Evolutionary conservation across 2,329 filamentous ascomycete species (phyloP).

Genomic region (Sclerotinia glacialis): DNA sequence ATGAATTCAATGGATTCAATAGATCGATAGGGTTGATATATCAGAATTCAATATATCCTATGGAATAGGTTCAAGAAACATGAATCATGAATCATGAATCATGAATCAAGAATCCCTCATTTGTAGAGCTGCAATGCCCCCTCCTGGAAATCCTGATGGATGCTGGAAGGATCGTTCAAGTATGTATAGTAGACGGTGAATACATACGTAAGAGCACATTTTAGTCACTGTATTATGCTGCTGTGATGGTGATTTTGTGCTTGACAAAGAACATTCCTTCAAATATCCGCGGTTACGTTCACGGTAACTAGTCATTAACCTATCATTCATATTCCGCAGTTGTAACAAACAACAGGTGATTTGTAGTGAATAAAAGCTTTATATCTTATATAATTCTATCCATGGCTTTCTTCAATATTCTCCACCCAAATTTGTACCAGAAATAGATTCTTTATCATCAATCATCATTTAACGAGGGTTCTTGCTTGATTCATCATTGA

Average conservation of each 20-base stretch:
- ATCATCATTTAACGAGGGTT: not conserved
- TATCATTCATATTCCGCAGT: not conserved
- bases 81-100: not conserved
- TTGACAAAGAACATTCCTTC: conserved; percentile 10
- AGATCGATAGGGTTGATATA: not conserved
- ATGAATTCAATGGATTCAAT: not conserved
- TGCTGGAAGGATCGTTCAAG: no score
- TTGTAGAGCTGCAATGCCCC: no score
- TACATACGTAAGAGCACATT: no score
- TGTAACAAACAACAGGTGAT: not conserved
- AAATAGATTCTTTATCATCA: not conserved
- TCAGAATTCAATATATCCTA: not conserved
- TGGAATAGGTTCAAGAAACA: not conserved
- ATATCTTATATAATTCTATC: no score
- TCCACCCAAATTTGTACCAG: not conserved
- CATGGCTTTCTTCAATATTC: no score
- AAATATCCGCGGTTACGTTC: not conserved
- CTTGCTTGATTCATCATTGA: conserved; percentile 11
- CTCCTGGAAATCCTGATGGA: not conserved
- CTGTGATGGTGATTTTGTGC: not conserved
- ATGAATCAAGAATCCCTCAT: not conserved
- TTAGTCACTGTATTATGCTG: conserved; percentile 2
- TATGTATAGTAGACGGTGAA: no score
- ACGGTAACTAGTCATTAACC: not conserved
- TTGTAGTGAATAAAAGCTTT: not conserved